Base-by-base conservation (phyloP, 2,329 filamentous ascomycete species). In the Colletotrichum orbiculare region DNA sequence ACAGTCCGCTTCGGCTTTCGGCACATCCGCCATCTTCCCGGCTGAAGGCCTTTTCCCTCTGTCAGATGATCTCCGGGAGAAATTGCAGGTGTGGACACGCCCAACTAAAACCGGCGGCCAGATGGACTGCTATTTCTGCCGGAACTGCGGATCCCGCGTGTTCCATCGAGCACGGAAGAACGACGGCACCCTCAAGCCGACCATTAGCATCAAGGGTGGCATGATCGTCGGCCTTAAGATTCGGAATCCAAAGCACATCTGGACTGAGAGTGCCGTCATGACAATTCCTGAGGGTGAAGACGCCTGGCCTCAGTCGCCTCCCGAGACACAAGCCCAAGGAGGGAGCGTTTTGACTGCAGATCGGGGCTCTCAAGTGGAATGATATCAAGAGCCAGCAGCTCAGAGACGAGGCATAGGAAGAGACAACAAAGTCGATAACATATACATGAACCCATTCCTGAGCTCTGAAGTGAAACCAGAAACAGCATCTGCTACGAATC, bases 191-290 rank as follows among this genome's bases (percentile, higher is more conserved):
- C 72, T 76, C 5, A 72, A 76, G 33, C 38, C 72, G 0, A 79
- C 75, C 0, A 63, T 84, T 8, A 80, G 75, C 17, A 71, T 85
- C 67, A 85, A 85, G 72, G 83, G 80, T 4, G 83, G 83, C 0
- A 74, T 77, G 10, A 65, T 84, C 13, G 70, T 80, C 17, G 81
- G 78, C 0, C 68, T 85, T 37, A 73, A 75, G 37, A 80, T 80
- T 73, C 69, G 74, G 2, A 71, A 69, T 0, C 80, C 74, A 1
- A 75, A 71, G 60, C 83, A 85, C 60, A 85, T 85, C 15, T 85
- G 76, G 64, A 78, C 78, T 3, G 73, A 74, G 53, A 77, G 76
- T 10, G 82, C 83, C 0, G 78, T 83, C 9, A 73, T 85, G 10
- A 72, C 75, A 38, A 77, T 85, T 7, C 81, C 83, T 0, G 72